A percentile compares a stretch with the other conserved stretches of the same genome.
Conservation (phyloP, 805 yeast genomes). For the Spathaspora sp. region DNA sequence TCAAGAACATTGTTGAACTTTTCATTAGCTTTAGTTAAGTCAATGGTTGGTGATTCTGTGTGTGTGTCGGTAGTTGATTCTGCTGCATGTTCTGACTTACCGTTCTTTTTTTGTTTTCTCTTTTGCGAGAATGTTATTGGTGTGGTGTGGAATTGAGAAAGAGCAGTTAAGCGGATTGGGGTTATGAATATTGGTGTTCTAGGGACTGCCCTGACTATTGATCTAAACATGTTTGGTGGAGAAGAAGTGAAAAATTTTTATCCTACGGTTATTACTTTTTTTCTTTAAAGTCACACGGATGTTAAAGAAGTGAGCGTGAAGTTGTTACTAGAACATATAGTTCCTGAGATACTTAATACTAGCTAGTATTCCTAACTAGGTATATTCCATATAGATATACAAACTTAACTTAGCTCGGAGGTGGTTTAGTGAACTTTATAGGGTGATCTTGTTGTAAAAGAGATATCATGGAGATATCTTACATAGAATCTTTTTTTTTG, state of each 20-base stretch:
- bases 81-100: constrained; percentile 12
- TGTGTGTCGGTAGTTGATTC: constrained; percentile 5
- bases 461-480: no score
- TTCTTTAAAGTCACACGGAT: background rate
- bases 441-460: no score
- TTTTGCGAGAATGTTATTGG: constrained; percentile 5
- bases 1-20: constrained; percentile 49
- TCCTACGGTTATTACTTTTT: background rate
- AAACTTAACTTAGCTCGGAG: no score
- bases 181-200: background rate
- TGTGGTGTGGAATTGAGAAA: background rate
- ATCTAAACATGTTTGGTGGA: background rate
- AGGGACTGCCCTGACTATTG: background rate
- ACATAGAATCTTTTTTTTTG: no score
- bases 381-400: no score
- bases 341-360: no score
- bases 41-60: constrained; percentile 14
- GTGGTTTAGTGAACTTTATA: no score
- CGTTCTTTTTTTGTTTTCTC: constrained; percentile 8
- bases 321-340: no score
- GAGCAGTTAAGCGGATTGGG: background rate
- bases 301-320: background rate
- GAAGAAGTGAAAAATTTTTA: background rate
- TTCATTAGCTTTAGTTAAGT: constrained; percentile 35
- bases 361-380: no score